Evolutionary conservation across 164 flowering plant genomes (phyloP).

Genomic region (Sextonia rubra): DNA sequence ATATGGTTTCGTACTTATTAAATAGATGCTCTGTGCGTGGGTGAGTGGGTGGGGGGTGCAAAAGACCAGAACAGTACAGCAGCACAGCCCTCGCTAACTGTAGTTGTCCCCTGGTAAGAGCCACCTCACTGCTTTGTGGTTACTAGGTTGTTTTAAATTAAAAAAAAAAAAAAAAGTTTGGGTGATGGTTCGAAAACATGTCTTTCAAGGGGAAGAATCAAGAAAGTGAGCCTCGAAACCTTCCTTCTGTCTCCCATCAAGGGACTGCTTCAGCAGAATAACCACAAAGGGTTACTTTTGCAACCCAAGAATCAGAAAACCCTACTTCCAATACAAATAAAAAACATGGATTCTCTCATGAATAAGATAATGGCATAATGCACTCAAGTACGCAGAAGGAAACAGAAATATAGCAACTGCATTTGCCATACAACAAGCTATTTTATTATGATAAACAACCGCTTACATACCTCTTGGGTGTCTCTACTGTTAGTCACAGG

Average conservation of each 20-base stretch:
- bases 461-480: conserved; percentile 72
- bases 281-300: not conserved
- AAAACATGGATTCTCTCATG: not conserved
- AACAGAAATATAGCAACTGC: not conserved
- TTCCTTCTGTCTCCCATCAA: too few relatives aligned
- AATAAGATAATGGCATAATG: not conserved
- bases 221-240: too few relatives aligned
- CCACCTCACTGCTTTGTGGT: not conserved
- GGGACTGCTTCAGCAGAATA: not conserved
- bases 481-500: conserved; percentile 96
- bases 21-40: not conserved
- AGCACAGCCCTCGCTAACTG: not conserved
- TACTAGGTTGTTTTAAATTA: not conserved
- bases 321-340: not conserved
- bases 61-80: not conserved
- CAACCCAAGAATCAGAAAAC: not conserved
- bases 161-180: too few relatives aligned
- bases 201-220: not conserved
- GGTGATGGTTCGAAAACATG: not conserved
- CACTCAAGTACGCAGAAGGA: not conserved
- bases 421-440: not conserved
- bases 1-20: too few relatives aligned
- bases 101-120: not conserved
- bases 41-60: not conserved
- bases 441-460: not conserved